phyloP scores from a whole-genome alignment of 208 protist genomes.

The Crithidia fasciculata region DNA sequence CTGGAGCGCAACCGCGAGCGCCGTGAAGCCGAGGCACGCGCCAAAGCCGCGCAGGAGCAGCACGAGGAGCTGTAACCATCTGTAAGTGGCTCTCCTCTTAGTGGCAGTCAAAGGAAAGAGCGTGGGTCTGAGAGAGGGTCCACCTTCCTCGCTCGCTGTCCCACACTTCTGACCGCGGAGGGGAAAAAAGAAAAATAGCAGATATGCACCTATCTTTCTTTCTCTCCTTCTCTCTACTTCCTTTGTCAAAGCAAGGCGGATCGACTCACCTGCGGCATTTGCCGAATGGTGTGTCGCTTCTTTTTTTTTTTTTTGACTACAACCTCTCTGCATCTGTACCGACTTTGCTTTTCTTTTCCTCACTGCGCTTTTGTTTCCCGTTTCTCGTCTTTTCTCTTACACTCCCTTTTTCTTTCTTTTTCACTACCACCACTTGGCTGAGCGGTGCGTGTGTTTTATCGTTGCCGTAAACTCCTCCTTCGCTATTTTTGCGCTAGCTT shows the following conservation, averaged over 20 bases:
- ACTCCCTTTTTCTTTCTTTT: not conserved
- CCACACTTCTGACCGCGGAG: no score
- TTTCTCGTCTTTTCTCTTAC: not conserved
- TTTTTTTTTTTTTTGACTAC: not conserved
- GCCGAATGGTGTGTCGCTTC: not conserved
- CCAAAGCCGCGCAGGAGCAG: constrained; percentile 3
- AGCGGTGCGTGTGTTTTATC: not conserved
- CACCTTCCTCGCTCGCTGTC: no score
- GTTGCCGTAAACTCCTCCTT: no score
- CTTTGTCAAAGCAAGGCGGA: no score
- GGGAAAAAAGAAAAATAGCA: no score
- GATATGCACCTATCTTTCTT: no score
- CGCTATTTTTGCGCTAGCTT: no score
- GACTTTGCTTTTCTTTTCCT: not conserved
- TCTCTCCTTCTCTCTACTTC: no score
- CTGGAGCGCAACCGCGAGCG: constrained; percentile 18
- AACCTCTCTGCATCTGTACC: not conserved
- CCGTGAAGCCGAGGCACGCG: constrained; percentile 11
- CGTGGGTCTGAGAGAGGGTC: no score
- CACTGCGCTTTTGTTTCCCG: not conserved
- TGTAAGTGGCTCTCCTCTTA: no score
- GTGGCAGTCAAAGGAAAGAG: no score
- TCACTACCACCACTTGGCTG: not conserved
- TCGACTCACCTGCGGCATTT: no score
- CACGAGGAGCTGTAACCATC: not conserved